A percentile compares a stretch with the other conserved stretches of the same genome.
phyloP scores from a whole-genome alignment of 257 asterid genomes.

The Capsicum chinense region DNA sequence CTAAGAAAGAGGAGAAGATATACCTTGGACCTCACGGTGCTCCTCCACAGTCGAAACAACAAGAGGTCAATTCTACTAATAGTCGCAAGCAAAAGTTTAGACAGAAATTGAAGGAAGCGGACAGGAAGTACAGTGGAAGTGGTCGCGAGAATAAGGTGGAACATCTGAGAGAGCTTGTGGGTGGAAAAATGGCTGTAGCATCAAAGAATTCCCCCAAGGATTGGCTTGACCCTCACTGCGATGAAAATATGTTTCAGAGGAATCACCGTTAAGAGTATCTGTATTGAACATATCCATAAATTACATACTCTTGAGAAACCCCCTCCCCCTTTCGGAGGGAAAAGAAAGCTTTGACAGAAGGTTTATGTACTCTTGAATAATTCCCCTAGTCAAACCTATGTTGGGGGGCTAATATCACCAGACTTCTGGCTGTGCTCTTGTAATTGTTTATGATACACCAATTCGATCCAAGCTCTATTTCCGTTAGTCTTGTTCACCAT shows the following conservation, averaged over 20 bases:
- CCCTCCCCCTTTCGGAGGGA: not conserved
- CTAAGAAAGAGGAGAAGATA: conserved; percentile 64
- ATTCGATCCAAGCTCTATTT: not conserved
- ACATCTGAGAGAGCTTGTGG: conserved; percentile 81
- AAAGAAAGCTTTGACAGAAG: not conserved
- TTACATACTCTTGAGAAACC: not conserved
- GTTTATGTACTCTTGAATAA: not conserved
- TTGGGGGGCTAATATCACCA: conserved; percentile 3
- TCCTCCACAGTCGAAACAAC: conserved; percentile 79
- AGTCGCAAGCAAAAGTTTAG: conserved; percentile 74
- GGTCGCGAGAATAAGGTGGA: conserved; percentile 88
- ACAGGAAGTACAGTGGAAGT: conserved; percentile 53
- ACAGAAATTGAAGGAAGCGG: conserved; percentile 87
- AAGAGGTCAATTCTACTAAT: conserved; percentile 53
- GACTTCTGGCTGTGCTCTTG: conserved; percentile 1
- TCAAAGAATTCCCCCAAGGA: conserved; percentile 66
- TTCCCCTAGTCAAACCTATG: conserved; percentile 18
- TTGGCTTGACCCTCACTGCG: conserved; percentile 98
- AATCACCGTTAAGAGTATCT: conserved; percentile 39
- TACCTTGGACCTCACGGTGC: conserved; percentile 98
- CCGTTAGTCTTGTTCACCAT: not conserved
- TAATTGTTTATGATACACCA: not conserved
- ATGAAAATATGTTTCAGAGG: conserved; percentile 78
- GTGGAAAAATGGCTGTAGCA: conserved; percentile 52
- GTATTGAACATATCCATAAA: conserved; percentile 18